Conservation (phyloP, 1,284 basidiomycete genomes). For the Erythrobasidium hasegawianum region DNA sequence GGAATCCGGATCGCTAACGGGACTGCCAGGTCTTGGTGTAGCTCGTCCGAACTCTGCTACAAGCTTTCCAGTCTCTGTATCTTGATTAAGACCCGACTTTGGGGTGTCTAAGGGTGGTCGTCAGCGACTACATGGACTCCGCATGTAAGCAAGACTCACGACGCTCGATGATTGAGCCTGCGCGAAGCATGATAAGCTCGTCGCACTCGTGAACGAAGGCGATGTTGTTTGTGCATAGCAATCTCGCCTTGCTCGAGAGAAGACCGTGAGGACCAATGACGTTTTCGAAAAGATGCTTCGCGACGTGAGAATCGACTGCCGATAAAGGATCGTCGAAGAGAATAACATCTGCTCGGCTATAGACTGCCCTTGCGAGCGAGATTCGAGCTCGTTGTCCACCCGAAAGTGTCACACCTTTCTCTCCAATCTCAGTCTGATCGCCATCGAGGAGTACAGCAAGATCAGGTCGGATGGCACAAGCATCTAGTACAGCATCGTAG, state of each 20-base stretch:
- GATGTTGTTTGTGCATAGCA: conserved; percentile 86
- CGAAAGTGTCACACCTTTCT: conserved; percentile 58
- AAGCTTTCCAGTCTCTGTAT: conserved; percentile 73
- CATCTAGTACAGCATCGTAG: conserved; percentile 53
- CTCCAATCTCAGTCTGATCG: conserved; percentile 72
- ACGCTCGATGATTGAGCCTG: conserved; percentile 76
- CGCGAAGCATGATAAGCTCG: conserved; percentile 71
- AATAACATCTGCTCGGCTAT: conserved; percentile 68
- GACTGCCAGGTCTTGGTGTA: conserved; percentile 52
- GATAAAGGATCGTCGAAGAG: conserved; percentile 57
- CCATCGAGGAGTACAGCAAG: conserved; percentile 67
- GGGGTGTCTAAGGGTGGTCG: conserved; percentile 33
- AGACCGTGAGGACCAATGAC: conserved; percentile 86
- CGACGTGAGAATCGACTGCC: conserved; percentile 56
- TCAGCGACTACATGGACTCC: too few species aligned
- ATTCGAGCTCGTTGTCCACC: conserved; percentile 72
- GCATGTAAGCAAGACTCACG: too few species aligned
- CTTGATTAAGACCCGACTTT: conserved; percentile 58
- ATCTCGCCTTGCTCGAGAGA: conserved; percentile 75
- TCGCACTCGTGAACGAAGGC: conserved; percentile 80
- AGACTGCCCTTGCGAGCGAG: conserved; percentile 72
- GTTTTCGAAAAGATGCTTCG: conserved; percentile 58
- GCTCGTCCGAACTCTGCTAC: conserved; percentile 57
- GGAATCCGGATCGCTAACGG: conserved; percentile 41
- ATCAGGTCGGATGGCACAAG: conserved; percentile 81